phyloP scores from a whole-genome alignment of 2,329 filamentous ascomycete species.

The Neofusicoccum parvum region DNA sequence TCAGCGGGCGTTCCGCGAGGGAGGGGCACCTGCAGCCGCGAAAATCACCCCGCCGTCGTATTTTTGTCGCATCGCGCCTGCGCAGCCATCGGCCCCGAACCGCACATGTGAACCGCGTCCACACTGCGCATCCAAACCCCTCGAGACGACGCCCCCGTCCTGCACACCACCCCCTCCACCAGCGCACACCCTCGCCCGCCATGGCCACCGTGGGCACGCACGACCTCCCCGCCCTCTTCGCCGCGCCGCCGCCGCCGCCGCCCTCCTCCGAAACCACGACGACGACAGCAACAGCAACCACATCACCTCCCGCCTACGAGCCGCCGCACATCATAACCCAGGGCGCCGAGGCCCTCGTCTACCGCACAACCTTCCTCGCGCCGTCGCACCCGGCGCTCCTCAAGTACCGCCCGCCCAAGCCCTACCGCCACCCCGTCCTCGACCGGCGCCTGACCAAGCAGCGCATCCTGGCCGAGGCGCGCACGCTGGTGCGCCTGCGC shows the following conservation, averaged over 20 bases:
- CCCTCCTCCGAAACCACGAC: background rate
- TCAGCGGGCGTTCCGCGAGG: background rate
- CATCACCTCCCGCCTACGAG: background rate
- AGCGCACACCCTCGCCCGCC: background rate
- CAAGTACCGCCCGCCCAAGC: conserved; percentile 88
- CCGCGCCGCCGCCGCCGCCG: background rate
- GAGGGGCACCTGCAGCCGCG: conserved; percentile 11
- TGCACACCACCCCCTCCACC: background rate
- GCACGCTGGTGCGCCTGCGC: conserved; percentile 77
- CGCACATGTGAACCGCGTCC: too few relatives aligned
- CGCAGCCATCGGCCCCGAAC: too few relatives aligned
- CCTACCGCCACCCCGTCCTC: conserved; percentile 87
- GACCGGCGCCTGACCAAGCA: conserved; percentile 85
- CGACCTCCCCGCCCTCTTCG: conserved; percentile 23
- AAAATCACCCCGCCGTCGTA: conserved; percentile 18
- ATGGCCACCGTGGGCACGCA: conserved; percentile 10
- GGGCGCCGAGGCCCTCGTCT: conserved; percentile 94
- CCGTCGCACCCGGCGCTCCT: conserved; percentile 72
- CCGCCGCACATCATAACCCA: conserved; percentile 70
- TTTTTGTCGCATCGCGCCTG: background rate
- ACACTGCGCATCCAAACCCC: too few relatives aligned
- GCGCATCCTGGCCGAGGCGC: conserved; percentile 84
- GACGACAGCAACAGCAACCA: too few relatives aligned
- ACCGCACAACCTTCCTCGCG: conserved; percentile 78
- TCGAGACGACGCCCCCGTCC: too few relatives aligned